A percentile compares a stretch with the other conserved stretches of the same genome.
Conservation (phyloP, 768 basidiomycete genomes). For the Hygrophoropsis aurantiaca region DNA sequence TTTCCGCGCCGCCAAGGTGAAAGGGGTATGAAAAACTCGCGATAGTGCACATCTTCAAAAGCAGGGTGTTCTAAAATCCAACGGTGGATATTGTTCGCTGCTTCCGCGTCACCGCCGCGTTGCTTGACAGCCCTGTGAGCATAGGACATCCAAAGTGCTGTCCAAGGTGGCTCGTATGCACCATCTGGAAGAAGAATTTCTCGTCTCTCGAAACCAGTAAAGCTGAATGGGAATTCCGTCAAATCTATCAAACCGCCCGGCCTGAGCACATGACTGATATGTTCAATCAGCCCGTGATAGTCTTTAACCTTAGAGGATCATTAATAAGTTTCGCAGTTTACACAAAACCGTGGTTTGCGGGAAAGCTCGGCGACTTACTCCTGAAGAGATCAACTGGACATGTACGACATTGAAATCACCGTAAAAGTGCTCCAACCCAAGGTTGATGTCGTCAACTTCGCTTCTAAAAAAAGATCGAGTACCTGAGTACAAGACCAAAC, state of each 20-base stretch:
- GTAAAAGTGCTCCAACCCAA: slow-evolving; percentile 80
- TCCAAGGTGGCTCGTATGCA: slow-evolving; percentile 52
- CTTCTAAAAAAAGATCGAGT: slow-evolving; percentile 46
- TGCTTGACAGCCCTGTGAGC: slow-evolving; percentile 50
- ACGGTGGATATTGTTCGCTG: slow-evolving; percentile 51
- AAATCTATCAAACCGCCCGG: slow-evolving; percentile 69
- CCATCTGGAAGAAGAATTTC: slow-evolving; percentile 44
- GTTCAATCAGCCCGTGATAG: slow-evolving; percentile 61
- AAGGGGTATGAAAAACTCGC: slow-evolving; percentile 64
- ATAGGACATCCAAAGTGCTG: slow-evolving; percentile 61
- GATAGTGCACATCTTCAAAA: slow-evolving; percentile 59
- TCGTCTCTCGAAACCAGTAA: slow-evolving; percentile 53
- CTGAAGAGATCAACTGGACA: slow-evolving; percentile 67
- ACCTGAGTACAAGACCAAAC: slow-evolving; percentile 4
- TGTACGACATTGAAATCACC: slow-evolving; percentile 78
- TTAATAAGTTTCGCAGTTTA: slow-evolving; percentile 14
- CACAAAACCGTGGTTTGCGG: slow-evolving; percentile 4
- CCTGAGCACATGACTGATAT: slow-evolving; percentile 64
- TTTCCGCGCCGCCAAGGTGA: slow-evolving; percentile 45
- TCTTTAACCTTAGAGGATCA: slow-evolving; percentile 57
- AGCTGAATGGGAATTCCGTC: slow-evolving; percentile 66
- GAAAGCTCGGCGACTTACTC: slow-evolving; percentile 46
- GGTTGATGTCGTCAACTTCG: slow-evolving; percentile 83
- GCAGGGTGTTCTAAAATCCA: slow-evolving; percentile 56
- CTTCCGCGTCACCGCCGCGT: slow-evolving; percentile 64